Conservation (phyloP, 805 yeast genomes). For the Metschnikowia baotianmanensis region DNA sequence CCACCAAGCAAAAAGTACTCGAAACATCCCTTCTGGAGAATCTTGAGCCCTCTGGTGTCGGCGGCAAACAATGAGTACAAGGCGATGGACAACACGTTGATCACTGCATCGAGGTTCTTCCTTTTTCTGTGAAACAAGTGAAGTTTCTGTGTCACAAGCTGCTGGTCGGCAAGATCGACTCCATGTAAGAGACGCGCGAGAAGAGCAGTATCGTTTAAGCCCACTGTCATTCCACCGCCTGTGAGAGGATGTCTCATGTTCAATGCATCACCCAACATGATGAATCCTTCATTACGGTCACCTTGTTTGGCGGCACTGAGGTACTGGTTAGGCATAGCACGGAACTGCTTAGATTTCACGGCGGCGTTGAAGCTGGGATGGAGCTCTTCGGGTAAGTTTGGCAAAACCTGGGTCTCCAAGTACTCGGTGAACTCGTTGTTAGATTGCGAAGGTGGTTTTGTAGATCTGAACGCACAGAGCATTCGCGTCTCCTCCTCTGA, state of each 20-base stretch:
- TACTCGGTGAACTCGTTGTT: constrained; percentile 59
- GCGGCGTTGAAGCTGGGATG: constrained; percentile 71
- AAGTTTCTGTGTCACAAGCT: constrained; percentile 53
- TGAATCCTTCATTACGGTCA: constrained; percentile 57
- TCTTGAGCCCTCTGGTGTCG: constrained; percentile 57
- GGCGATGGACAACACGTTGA: constrained; percentile 89
- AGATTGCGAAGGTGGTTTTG: constrained; percentile 65
- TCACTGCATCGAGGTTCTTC: constrained; percentile 75
- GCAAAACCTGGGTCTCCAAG: constrained; percentile 58
- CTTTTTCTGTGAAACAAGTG: constrained; percentile 72
- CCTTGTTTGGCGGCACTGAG: constrained; percentile 73
- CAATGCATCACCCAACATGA: constrained; percentile 87
- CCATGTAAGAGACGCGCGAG: constrained; percentile 60
- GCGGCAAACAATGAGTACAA: constrained; percentile 90
- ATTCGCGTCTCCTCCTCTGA: constrained; percentile 81
- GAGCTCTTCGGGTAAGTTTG: constrained; percentile 62
- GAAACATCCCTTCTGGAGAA: constrained; percentile 87
- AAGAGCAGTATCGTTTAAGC: constrained; percentile 77
- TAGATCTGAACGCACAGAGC: constrained; percentile 78
- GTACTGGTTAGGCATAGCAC: constrained; percentile 92
- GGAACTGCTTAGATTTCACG: constrained; percentile 51
- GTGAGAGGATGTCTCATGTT: constrained; percentile 98
- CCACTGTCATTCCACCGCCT: constrained; percentile 99
- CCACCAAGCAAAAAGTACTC: constrained; percentile 85
- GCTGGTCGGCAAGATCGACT: constrained; percentile 57